phyloP scores from a whole-genome alignment of 2,329 filamentous ascomycete species.

The Lachnellula hyalina region DNA sequence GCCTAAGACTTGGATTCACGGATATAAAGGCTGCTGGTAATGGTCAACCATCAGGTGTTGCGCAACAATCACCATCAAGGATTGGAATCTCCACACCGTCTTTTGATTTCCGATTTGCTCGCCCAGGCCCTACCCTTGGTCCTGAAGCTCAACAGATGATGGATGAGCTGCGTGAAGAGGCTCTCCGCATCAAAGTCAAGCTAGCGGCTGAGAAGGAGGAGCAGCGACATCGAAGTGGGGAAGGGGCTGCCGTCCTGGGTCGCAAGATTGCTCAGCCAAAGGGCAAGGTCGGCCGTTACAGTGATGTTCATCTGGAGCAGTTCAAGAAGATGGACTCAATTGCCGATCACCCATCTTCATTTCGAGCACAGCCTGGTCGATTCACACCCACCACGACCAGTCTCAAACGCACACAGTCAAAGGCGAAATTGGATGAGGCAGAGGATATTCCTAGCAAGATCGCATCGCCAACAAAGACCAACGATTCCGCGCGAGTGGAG shows the following conservation, averaged over 20 bases:
- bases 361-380: conserved; percentile 53
- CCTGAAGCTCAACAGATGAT: conserved; percentile 56
- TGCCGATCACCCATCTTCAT: conserved; percentile 75
- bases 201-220: conserved; percentile 58
- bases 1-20: conserved; percentile 74
- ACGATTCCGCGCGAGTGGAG: conserved; percentile 22
- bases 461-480: conserved; percentile 3
- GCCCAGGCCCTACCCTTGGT: conserved; percentile 52
- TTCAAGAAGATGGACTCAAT: conserved; percentile 99
- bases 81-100: conserved; percentile 47
- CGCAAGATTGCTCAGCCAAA: conserved; percentile 78
- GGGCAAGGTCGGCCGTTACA: conserved; percentile 73
- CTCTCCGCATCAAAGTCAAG: conserved; percentile 63
- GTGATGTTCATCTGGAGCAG: conserved; percentile 76
- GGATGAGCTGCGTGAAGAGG: conserved; percentile 66
- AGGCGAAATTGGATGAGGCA: conserved; percentile 60
- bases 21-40: conserved; percentile 49
- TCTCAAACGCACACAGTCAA: conserved; percentile 49
- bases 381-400: conserved; percentile 43
- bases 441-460: conserved; percentile 41
- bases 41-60: conserved; percentile 36
- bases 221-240: conserved; percentile 42
- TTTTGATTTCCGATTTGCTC: conserved; percentile 61
- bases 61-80: conserved; percentile 62
- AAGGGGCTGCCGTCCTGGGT: conserved; percentile 38